Base-by-base conservation (phyloP, 2,329 filamentous ascomycete genomes). In the Botrytis elliptica region DNA sequence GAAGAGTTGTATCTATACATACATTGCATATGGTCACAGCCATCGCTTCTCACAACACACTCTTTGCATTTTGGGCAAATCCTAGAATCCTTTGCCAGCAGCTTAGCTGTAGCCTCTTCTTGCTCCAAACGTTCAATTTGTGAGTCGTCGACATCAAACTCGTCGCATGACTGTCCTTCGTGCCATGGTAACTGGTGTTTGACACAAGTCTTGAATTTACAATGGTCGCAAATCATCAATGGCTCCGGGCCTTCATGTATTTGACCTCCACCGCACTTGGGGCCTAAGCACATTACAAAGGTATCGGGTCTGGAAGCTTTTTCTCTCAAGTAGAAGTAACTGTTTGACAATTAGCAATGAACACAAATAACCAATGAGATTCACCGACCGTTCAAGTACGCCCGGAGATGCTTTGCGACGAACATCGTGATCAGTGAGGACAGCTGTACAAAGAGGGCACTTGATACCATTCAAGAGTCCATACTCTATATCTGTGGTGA, bases 1-100 rank as follows among this genome's bases (percentile, higher is more conserved):
- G 2, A 42, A 49, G 63, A 36, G 33, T 2, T 12, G 22, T 4
- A 18, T 42, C 20, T 33, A 46, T 29, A 72, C 71, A n/a, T 49
- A 66, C 78, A 79, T n/a, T 40, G 29, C 69, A 79, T 73, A 55
- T 79, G 77, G 68, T 79, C 77, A 67, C 78, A 79, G 0, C 78
- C 78, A 0, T 75, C 75, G 16, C 40, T 72, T 57, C 74, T 74
- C 3, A 70, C 73, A 6, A 79, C 76, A 16, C 77, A 76, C 29
- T 78, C 72, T 20, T 74, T 38, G 62, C 77, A 79, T 42, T 72
- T 63, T 4, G 78, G 75, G 33, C 78, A 79, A 2, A 79, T 73
- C 36, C 76, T 71, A 0, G 75, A 74, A 20, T 75, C 64, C 38
- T 76, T 64, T 10, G 77, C 75, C n/a, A 79, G 71, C 1, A 78